Evolutionary conservation across 345 rosid genomes (phyloP).

Genomic region (Syzygium jambos): DNA sequence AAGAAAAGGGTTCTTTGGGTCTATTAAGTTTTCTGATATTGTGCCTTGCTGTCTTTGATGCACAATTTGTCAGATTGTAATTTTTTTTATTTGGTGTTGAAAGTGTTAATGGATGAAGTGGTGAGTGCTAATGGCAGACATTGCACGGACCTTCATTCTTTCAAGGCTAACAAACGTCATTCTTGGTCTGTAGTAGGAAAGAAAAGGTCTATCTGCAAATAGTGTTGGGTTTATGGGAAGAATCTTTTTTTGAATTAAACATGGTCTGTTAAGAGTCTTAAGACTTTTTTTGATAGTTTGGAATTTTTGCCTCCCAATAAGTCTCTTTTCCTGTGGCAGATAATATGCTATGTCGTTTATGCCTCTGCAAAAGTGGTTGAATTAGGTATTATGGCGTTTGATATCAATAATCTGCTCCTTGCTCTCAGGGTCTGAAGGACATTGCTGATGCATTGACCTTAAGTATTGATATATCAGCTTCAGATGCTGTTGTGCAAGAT

Average conservation of each 20-base stretch:
- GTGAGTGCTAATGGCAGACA: neutral
- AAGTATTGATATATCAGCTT: conserved; percentile 10
- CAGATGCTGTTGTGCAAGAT: conserved; percentile 9
- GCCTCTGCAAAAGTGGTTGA: neutral
- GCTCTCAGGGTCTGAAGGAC: conserved; percentile 50
- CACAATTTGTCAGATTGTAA: neutral
- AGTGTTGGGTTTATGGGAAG: neutral
- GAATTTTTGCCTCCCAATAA: neutral
- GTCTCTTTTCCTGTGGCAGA: neutral
- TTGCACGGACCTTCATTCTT: neutral
- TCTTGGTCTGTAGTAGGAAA: neutral
- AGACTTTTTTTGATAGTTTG: neutral
- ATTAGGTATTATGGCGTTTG: neutral
- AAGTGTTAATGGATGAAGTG: neutral
- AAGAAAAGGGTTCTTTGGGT: neutral
- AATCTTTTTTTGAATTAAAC: neutral
- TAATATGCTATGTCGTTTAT: neutral
- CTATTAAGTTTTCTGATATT: neutral
- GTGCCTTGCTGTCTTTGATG: neutral
- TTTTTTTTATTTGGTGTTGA: neutral
- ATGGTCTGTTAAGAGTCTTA: neutral
- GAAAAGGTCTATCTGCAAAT: neutral
- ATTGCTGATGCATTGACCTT: conserved; percentile 18
- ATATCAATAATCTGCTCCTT: neutral
- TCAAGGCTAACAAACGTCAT: neutral